phyloP scores from a whole-genome alignment of 495 filamentous ascomycete species.

The Penicilliopsis zonata region DNA sequence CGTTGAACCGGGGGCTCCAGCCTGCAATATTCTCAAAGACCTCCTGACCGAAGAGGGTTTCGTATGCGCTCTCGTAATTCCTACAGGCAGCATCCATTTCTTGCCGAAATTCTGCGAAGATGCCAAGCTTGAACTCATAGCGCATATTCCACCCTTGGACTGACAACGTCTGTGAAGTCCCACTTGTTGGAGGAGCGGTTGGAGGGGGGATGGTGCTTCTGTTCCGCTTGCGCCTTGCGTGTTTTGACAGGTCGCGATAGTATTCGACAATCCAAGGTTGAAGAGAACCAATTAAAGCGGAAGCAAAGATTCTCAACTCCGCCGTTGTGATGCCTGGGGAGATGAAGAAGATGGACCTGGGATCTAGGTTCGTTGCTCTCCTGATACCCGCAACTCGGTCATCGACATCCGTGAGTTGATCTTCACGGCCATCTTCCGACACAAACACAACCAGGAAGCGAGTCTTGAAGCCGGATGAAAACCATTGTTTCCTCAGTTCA shows the following conservation, averaged over 20 bases:
- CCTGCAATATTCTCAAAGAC: slow-evolving; percentile 77
- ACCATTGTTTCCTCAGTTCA: slow-evolving; percentile 50
- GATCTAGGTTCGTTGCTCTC: slow-evolving; percentile 64
- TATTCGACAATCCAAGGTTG: slow-evolving; percentile 62
- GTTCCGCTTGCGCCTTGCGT: slow-evolving; percentile 70
- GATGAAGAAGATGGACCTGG: slow-evolving; percentile 68
- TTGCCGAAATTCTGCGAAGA: slow-evolving; percentile 81
- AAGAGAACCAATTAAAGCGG: slow-evolving; percentile 44
- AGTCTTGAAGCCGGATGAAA: slow-evolving; percentile 58
- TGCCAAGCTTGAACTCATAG: slow-evolving; percentile 84
- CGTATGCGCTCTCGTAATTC: slow-evolving; percentile 77
- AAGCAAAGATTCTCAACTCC: slow-evolving; percentile 52
- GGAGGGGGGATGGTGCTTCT: slow-evolving; percentile 64
- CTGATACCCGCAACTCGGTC: slow-evolving; percentile 68
- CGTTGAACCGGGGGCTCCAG: slow-evolving; percentile 79
- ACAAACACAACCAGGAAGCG: slow-evolving; percentile 67
- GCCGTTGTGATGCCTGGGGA: slow-evolving; percentile 48
- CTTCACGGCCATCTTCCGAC: slow-evolving; percentile 48
- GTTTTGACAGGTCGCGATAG: slow-evolving; percentile 83
- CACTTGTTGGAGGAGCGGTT: slow-evolving; percentile 69
- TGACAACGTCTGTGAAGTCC: slow-evolving; percentile 74
- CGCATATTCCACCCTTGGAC: slow-evolving; percentile 79
- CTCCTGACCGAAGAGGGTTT: slow-evolving; percentile 64
- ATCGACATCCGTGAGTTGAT: slow-evolving; percentile 49
- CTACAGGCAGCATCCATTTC: slow-evolving; percentile 78